Evolutionary conservation across 352 stramenopile species (phyloP), one percentile per base, ranked within the genome.

Genomic region (Thraustochytrium sp.): DNA sequence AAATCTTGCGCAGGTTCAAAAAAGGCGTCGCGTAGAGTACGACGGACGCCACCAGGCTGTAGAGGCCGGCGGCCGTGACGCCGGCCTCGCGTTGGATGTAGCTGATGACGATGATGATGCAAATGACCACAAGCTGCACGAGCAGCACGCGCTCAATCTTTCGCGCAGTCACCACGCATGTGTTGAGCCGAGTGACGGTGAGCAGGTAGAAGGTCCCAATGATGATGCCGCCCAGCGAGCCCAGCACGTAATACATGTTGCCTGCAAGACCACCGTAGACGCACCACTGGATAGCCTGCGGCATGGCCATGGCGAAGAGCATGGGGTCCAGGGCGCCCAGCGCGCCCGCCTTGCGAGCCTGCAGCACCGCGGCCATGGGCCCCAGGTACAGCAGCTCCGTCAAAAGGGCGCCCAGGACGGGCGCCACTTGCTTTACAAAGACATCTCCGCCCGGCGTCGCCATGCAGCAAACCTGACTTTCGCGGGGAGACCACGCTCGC

Each of bases 371-470:
- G 37, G 38, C 31, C 42, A 62, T 62, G 31, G 65, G 65, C n/a
- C 65, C 65, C 29, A 77, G 46, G 65, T 62, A 77, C 42, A 77
- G 38, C 13, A 77, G 65, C 34, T 23, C 23, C 18, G 65, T 46
- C 13, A 77, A 26, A 11, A 54, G 13, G 26, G 64, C 46, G 29
- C 65, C 65, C 1, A 77, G 23, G 9, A 62, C 49, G 29, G 65
- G 65, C 29, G 65, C 65, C n/a, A 77, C 65, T 23, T 55, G 13
- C n/a, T 62, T 11, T 5, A 62, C 49, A 38, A 77, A 62, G 65
- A 77, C 31, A 23, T 77, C 65, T 55, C 18, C 48, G 59, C 40
- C 59, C 1, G 36, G 42, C 59, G 26, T 44, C 18, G 42, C 31
- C 34, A 46, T 72, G 8, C 9, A 26, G 26, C 59, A 3, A 55